Base-by-base conservation (phyloP, 306 rosid species). In the Ammopiptanthus mongolicus region DNA sequence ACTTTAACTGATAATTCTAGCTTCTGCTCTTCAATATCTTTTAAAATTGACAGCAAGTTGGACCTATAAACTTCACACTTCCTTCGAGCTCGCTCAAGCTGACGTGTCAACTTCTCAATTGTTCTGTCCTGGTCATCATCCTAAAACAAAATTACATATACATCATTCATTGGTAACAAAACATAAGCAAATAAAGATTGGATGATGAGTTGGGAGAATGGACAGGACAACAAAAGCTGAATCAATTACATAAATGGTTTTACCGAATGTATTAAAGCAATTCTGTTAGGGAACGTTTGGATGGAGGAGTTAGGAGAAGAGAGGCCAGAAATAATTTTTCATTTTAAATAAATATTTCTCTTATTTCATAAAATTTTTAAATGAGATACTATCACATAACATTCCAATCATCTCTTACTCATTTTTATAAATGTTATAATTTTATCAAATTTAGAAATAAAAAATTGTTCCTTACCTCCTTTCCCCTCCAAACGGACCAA, bases 1-100 rank as follows among this genome's bases (percentile, higher is more conserved):
- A 87, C 86, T 80, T 83, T 75, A 51, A 85, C 86, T 60, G 87
- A 85, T 6, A 83, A 67, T 9, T 80, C 81, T 44, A 85, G 82
- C 59, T 87, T 87, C 59, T 83, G 84, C 68, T 78, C 87, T 72
- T 87, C 87, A 21, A 87, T 75, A 25, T 80, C 87, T 85, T 85
- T 80, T 78, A 85, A 72, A 80, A 85, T 73, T n/a, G 80, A 75
- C 33, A 87, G 53, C 79, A 87, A 80, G 67, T 72, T 83, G n/a
- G 87, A 75, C 63, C 84, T 78, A 41, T 87, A 87, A 57, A 71
- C 86, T 65, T 80, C 83, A 80, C 89, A 85, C 78, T 78, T 87
- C 69, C 81, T 59, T 70, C 57, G 58, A 56, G 83, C 81, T 2
- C 81, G 83, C 53, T 67, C 83, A 8, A 83, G 84, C 58, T 80